Conservation (phyloP, 306 rosid genomes). For the Canavalia gladiata region DNA sequence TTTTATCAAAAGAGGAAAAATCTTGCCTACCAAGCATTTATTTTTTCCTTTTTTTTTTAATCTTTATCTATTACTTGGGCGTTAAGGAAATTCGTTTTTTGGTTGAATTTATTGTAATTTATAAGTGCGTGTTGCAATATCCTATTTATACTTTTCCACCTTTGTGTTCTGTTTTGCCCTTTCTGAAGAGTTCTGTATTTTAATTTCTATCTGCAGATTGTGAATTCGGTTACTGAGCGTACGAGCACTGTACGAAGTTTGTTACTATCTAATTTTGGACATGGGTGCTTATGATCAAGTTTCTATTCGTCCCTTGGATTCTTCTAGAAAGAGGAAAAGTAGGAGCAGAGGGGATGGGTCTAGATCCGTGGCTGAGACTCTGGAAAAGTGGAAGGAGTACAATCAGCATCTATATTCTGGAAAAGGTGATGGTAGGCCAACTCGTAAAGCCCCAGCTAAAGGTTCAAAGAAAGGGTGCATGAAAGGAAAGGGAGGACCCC, state of each 20-base stretch:
- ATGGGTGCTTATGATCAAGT: slow-evolving; percentile 68
- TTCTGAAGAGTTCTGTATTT: neutral
- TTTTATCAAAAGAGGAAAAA: neutral
- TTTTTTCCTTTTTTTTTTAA: neutral
- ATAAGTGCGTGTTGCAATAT: neutral
- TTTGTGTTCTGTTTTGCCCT: neutral
- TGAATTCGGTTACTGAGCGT: slow-evolving; percentile 27
- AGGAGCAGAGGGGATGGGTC: slow-evolving; percentile 67
- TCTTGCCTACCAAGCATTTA: slow-evolving; percentile 21
- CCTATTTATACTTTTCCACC: neutral
- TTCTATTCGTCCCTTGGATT: slow-evolving; percentile 50
- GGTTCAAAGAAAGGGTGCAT: slow-evolving; percentile 99
- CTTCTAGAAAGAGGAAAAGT: slow-evolving; percentile 80
- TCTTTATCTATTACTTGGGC: slow-evolving; percentile 49
- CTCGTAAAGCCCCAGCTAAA: slow-evolving; percentile 72
- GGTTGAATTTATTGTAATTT: neutral
- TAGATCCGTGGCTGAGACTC: slow-evolving; percentile 69
- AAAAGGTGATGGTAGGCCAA: slow-evolving; percentile 47
- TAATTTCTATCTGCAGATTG: slow-evolving; percentile 50
- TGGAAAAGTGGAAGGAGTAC: slow-evolving; percentile 79
- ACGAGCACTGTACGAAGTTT: slow-evolving; percentile 10
- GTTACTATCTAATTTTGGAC: slow-evolving; percentile 6
- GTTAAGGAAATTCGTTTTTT: slow-evolving; percentile 23
- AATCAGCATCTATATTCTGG: slow-evolving; percentile 53
- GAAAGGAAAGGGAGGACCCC: slow-evolving; percentile 99